Base-by-base conservation (phyloP, 805 yeast genomes). In the Candida dendrica region DNA sequence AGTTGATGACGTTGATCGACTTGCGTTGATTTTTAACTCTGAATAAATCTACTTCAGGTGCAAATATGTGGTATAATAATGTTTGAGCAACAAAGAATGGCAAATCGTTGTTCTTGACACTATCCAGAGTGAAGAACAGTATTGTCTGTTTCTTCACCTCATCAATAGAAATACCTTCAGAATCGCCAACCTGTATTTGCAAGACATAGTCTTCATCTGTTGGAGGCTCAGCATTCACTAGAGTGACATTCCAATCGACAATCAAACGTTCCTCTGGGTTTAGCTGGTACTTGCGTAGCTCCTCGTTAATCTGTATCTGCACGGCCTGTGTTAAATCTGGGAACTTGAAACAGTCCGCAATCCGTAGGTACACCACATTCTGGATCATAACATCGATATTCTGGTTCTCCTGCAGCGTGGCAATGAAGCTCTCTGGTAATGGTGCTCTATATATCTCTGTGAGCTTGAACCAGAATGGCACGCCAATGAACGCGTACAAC, bases 251-350 rank as follows among this genome's bases (percentile, higher is more conserved):
- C 70, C 72, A 66, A 18, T 59, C 58, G 1, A 66, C 59, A 6
- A 42, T 42, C 22, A 52, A 42, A 26, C 59, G 58, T 13, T 51
- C 48, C 29, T 50, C 44, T 13, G 59, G 49, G 18, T 47, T 38
- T 6, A 39, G 32, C 17, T 41, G 46, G 27, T 45, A 17, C n/a
- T 38, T 37, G n/a, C 58, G 52, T 34, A 79, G 44, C 36, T 72
- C 60, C 14, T 64, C 61, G 44, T 72, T 65, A 2, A 75, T 52
- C 49, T 77, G 75, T 11, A 67, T 51, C 44, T 74, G 72, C 2
- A 73, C 55, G 1, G 84, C 88, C 35, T 68, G 68, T 2, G 71
- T 74, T 16, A 88, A 53, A 56, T 88, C 95, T 0, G 91, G 90
- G 49, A 81, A 79, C 15, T 63, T 59, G 47, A 78, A 69, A 1